Evolutionary conservation across 2,329 filamentous ascomycete species (phyloP).

Genomic region (Fusarium neocosmosporiellum): DNA sequence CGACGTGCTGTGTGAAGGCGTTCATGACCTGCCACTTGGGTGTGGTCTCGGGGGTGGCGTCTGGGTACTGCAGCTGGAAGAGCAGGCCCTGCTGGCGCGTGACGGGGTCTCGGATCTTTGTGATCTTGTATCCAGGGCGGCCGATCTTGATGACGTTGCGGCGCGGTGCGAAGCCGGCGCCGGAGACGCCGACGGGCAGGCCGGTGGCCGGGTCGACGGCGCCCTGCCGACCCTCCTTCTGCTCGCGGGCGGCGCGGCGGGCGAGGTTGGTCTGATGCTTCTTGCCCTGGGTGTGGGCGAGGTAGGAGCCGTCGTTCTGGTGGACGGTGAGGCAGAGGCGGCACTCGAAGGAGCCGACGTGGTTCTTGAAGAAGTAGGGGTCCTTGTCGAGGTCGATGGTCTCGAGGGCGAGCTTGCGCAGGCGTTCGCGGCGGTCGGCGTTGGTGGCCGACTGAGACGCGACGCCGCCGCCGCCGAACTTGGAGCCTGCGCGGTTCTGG

Average conservation of each 20-base stretch:
- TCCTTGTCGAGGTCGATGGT: slow-evolving; percentile 99
- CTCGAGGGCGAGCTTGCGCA: slow-evolving; percentile 97
- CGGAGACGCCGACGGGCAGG: slow-evolving; percentile 77
- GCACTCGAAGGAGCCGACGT: slow-evolving; percentile 97
- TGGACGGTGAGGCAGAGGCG: slow-evolving; percentile 96
- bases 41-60: slow-evolving; percentile 79
- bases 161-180: slow-evolving; percentile 74
- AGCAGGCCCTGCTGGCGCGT: slow-evolving; percentile 89
- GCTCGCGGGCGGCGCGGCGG: slow-evolving; percentile 92
- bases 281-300: slow-evolving; percentile 97
- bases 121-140: slow-evolving; percentile 96
- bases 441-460: slow-evolving; percentile 94
- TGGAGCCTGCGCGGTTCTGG: slow-evolving; percentile 94
- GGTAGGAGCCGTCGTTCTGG: slow-evolving; percentile 98
- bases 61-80: slow-evolving; percentile 97
- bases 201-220: slow-evolving; percentile 75
- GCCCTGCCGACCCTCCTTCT: slow-evolving; percentile 81
- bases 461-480: slow-evolving; percentile 97
- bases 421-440: slow-evolving; percentile 94
- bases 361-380: slow-evolving; percentile 99
- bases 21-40: slow-evolving; percentile 97
- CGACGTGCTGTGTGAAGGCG: slow-evolving; percentile 94
- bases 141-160: slow-evolving; percentile 95
- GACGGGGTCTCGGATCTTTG: slow-evolving; percentile 90
- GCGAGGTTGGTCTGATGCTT: slow-evolving; percentile 99